Base-by-base conservation (phyloP, 148 eudicot genomes). In the Vaccinium darrowii region DNA sequence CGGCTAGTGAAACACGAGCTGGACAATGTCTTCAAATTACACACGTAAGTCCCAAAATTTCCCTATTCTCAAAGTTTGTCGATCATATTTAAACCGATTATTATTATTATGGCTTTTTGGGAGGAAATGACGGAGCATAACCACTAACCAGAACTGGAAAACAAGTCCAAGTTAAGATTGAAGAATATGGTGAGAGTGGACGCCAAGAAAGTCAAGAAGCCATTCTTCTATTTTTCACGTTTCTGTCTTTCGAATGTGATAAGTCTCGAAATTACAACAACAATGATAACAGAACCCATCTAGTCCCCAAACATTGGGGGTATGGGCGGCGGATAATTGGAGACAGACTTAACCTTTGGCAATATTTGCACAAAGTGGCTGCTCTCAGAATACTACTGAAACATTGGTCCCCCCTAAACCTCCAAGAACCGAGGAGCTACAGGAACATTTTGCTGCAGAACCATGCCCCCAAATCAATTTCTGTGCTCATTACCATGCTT, bases 21-120 rank as follows among this genome's bases (percentile, higher is more conserved):
- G 69, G 27, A n/a, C 69, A n/a, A 63, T 63, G 69, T 63, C 69
- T 63, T 63, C 27, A n/a, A 63, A 63, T 63, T 63, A 63, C 69
- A 2, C 27, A 63, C 10, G 12, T n/a, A n/a, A 63, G 69, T 63
- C 30, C 69, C 69, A 63, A 7, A 7, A 63, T 63, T 63, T 63
- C 69, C 69, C 69, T n/a, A 21, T 63, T 63, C 69, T 63, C 25
- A n/a, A 63, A 63, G 27, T 21, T 63, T 63, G 69, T 8, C 4
- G 0, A 27, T 63, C 69, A 4, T 63, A 63, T 63, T 63, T 63
- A 13, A 63, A 63, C 69, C 0, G 63, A 58, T n/a, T 62, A 62
- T 33, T 33, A 33, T 33, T 33, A 33, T 33, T 33, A 33, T 33
- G 1, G 36, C 36, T 33, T 63, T n/a, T 21, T 63, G 27, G 69